Evolutionary conservation across 1,284 basidiomycete genomes (phyloP).

Genomic region (Inonotus obliquus): DNA sequence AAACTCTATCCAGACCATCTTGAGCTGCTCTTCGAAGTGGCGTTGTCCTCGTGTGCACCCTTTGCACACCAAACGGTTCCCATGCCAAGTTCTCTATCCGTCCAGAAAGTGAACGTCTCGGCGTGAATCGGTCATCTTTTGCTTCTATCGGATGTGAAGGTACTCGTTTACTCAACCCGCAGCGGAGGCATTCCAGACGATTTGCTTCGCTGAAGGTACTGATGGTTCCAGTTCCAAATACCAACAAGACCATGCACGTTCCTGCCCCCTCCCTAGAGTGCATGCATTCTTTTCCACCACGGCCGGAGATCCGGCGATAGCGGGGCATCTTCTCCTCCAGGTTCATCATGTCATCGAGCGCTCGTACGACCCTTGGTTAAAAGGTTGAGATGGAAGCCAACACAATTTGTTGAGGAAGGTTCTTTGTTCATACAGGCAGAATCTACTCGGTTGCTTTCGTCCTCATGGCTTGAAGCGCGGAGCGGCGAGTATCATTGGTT

Average conservation of each 20-base stretch:
- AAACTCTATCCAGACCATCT: not conserved
- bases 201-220: too few relatives aligned
- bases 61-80: not conserved
- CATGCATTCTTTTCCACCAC: too few relatives aligned
- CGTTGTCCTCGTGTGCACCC: not conserved
- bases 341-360: too few relatives aligned
- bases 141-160: not conserved
- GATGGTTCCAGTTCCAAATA: too few relatives aligned
- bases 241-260: too few relatives aligned
- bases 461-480: not conserved
- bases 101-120: not conserved
- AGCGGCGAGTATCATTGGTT: not conserved
- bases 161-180: not conserved
- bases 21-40: not conserved
- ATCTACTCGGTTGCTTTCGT: not conserved
- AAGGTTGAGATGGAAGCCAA: not conserved
- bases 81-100: not conserved
- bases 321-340: too few relatives aligned
- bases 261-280: too few relatives aligned
- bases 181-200: not conserved
- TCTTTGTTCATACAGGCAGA: not conserved
- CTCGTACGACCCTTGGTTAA: not conserved
- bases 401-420: not conserved
- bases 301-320: too few relatives aligned
- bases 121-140: not conserved